A percentile compares a stretch with the other conserved stretches of the same genome.
Evolutionary conservation across 495 filamentous ascomycete species (phyloP).

Genomic region (Lepidopterella palustris): DNA sequence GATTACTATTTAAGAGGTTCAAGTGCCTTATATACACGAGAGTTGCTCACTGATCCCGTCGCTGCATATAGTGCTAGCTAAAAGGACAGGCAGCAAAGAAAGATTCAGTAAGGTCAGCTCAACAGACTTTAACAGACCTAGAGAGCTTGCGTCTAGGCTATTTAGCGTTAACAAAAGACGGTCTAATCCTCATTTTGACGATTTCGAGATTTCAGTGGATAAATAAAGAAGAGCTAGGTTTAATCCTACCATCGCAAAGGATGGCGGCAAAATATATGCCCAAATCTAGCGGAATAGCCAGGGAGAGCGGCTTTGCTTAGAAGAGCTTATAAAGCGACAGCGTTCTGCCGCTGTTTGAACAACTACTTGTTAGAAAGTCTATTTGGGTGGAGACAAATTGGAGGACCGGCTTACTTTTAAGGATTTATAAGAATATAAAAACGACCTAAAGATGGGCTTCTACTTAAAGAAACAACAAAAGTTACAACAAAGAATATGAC

Average conservation of each 20-base stretch:
- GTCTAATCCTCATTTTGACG: neutral
- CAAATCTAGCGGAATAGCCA: neutral
- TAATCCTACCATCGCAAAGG: neutral
- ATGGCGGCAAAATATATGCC: neutral
- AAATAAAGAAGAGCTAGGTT: neutral
- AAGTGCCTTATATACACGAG: too few relatives aligned
- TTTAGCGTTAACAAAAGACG: neutral
- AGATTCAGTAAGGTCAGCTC: too few relatives aligned
- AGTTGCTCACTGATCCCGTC: too few relatives aligned
- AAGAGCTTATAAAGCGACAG: neutral
- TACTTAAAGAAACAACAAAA: too few relatives aligned
- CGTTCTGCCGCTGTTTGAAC: conserved; percentile 6
- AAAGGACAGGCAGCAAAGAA: too few relatives aligned
- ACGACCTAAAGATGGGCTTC: conserved; percentile 15
- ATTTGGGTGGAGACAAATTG: conserved; percentile 7
- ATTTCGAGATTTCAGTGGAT: neutral
- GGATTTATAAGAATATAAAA: conserved; percentile 16
- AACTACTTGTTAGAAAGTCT: conserved; percentile 20
- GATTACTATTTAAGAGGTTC: too few relatives aligned
- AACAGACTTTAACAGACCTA: neutral
- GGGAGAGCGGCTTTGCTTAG: neutral
- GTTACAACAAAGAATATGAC: conserved; percentile 28
- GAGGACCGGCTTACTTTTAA: conserved; percentile 14
- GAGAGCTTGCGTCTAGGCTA: neutral
- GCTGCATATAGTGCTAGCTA: too few relatives aligned